Percentiles rank a stretch among this genome's conserved stretches.
Evolutionary conservation across 441 rosid species (phyloP).

Genomic region (Melastoma candidum): DNA sequence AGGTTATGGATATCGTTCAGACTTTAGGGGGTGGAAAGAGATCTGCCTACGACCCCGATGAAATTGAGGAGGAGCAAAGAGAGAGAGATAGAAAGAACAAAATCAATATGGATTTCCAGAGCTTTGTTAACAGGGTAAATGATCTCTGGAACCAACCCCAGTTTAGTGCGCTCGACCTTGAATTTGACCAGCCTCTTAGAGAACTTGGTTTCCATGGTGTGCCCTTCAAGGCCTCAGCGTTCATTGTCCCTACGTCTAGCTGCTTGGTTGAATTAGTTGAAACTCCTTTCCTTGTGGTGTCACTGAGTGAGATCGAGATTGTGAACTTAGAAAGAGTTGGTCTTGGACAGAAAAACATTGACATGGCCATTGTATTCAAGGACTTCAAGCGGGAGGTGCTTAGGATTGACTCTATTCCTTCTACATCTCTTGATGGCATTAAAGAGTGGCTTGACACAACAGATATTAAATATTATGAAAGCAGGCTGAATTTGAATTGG

Average conservation of each 20-base stretch:
- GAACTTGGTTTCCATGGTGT: slow-evolving; percentile 91
- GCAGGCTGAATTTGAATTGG: slow-evolving; percentile 90
- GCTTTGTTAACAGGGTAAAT: slow-evolving; percentile 71
- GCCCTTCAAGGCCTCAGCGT: slow-evolving; percentile 64
- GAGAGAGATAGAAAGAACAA: slow-evolving; percentile 79
- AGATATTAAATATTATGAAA: slow-evolving; percentile 79
- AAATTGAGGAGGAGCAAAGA: slow-evolving; percentile 85
- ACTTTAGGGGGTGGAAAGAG: slow-evolving; percentile 77
- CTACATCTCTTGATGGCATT: slow-evolving; percentile 72
- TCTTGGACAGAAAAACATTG: slow-evolving; percentile 86
- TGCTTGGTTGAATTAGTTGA: slow-evolving; percentile 80
- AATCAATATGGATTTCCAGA: slow-evolving; percentile 72
- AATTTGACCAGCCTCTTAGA: slow-evolving; percentile 88
- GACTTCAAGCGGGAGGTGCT: slow-evolving; percentile 82
- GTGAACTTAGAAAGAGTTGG: slow-evolving; percentile 92
- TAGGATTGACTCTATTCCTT: slow-evolving; percentile 77
- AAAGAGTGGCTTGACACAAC: slow-evolving; percentile 93
- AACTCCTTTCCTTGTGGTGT: slow-evolving; percentile 73
- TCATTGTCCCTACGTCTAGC: slow-evolving; percentile 82
- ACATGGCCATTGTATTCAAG: slow-evolving; percentile 79
- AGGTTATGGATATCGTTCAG: slow-evolving; percentile 83
- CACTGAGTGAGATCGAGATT: slow-evolving; percentile 80
- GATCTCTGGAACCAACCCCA: slow-evolving; percentile 81
- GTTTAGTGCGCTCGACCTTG: slow-evolving; percentile 57
- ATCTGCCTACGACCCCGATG: slow-evolving; percentile 91